A percentile compares a stretch with the other conserved stretches of the same genome.
These are phyloP conservation scores for Croton laevigatus DNA, from an alignment of 441 rosid genomes.

Conservation along the genomic window DNA sequence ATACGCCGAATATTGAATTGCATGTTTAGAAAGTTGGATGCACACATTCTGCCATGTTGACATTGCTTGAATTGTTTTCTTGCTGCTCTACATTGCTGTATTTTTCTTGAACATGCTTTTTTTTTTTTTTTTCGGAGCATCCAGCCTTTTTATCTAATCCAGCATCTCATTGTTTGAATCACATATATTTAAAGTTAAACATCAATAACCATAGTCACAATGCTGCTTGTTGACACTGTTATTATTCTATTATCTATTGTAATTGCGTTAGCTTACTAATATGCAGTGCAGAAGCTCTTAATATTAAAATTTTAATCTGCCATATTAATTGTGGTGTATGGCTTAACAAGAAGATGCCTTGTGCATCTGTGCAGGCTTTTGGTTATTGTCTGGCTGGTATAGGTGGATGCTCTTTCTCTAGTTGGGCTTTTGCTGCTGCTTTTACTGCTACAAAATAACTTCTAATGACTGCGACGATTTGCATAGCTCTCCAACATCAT, in stretches of 20 bases:
- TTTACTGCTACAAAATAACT: slow-evolving; percentile 20
- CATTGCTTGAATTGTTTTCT: not conserved
- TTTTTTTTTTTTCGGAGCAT: not conserved
- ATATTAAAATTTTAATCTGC: not conserved
- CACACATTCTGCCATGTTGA: not conserved
- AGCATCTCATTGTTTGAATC: not conserved
- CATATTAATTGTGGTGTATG: not conserved
- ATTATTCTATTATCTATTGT: not conserved
- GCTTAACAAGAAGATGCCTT: not conserved
- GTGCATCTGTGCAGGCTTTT: slow-evolving; percentile 17
- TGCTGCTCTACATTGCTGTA: not conserved
- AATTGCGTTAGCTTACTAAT: not conserved
- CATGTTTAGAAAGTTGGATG: not conserved
- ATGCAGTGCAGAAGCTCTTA: not conserved
- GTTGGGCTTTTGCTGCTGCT: slow-evolving; percentile 16
- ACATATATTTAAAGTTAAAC: too few relatives aligned
- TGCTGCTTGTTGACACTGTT: not conserved
- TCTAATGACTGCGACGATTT: slow-evolving; percentile 19
- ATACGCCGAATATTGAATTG: not conserved
- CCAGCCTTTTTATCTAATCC: not conserved
- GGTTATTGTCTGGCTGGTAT: not conserved
- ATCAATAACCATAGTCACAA: not conserved
- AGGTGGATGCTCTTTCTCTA: slow-evolving; percentile 14
- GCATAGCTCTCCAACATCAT: slow-evolving; percentile 18
- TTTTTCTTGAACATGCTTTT: not conserved